These are phyloP conservation scores for Pseudonectria buxi DNA, from an alignment of 2,329 filamentous ascomycete genomes.

Conservation along the genomic window DNA sequence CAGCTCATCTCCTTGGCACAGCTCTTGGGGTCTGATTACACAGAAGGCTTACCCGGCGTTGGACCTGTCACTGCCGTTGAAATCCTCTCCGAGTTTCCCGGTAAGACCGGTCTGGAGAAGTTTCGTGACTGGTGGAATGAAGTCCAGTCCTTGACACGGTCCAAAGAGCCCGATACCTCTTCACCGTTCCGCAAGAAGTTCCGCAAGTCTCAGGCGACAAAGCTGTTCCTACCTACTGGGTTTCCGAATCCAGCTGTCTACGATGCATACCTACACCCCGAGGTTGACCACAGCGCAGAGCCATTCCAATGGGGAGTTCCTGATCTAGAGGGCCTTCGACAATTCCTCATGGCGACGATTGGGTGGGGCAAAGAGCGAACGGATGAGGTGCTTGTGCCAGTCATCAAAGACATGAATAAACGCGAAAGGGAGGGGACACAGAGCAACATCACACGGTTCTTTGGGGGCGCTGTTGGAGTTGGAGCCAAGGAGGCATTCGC, in stretches of 20 bases:
- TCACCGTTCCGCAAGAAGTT: conserved; percentile 79
- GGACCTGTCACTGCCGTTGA: conserved; percentile 93
- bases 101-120: conserved; percentile 51
- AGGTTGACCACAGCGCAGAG: conserved; percentile 73
- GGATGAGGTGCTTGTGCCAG: conserved; percentile 91
- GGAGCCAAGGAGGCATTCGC: conserved; percentile 63
- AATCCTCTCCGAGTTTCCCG: conserved; percentile 82
- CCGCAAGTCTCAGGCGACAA: conserved; percentile 67
- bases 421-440: conserved; percentile 86
- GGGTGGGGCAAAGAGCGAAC: conserved; percentile 90
- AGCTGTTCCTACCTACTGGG: conserved; percentile 73
- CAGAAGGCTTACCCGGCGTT: conserved; percentile 81
- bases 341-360: conserved; percentile 84
- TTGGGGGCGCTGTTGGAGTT: conserved; percentile 65
- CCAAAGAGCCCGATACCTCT: conserved; percentile 53
- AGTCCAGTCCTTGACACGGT: conserved; percentile 62
- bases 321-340: conserved; percentile 76
- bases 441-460: conserved; percentile 91
- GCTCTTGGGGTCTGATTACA: conserved; percentile 89
- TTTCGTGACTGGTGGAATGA: conserved; percentile 86
- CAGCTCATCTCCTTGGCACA: conserved; percentile 88
- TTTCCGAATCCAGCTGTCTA: conserved; percentile 78
- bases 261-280: conserved; percentile 76
- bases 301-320: conserved; percentile 93
- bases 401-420: conserved; percentile 91